phyloP scores from a whole-genome alignment of 2,329 filamentous ascomycete genomes.

The Fusarium verrucosum region DNA sequence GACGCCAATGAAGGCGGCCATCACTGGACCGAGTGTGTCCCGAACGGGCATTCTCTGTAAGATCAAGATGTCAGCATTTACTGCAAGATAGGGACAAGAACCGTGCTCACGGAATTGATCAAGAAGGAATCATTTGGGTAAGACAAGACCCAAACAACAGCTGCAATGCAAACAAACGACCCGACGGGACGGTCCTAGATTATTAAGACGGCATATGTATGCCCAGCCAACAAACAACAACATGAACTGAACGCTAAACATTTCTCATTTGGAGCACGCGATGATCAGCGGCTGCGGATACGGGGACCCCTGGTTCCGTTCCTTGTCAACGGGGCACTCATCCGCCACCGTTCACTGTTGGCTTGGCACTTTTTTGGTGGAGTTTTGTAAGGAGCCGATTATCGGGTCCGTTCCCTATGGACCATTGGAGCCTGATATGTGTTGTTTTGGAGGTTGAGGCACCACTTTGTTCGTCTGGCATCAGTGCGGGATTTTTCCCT shows the following conservation, averaged over 20 bases:
- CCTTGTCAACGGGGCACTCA: no score
- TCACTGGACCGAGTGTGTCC: slow-evolving; percentile 4
- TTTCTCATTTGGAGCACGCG: neutral
- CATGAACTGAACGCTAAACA: neutral
- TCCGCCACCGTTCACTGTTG: no score
- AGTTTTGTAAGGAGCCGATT: no score
- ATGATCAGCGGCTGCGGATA: neutral
- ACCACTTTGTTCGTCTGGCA: no score
- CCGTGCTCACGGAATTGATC: neutral
- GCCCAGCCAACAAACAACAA: neutral
- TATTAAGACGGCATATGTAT: neutral
- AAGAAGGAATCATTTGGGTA: no score
- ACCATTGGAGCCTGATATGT: no score
- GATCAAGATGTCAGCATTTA: neutral
- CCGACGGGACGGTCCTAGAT: neutral
- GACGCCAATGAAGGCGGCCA: slow-evolving; percentile 16
- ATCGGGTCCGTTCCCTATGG: no score
- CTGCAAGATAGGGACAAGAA: neutral
- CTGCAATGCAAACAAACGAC: neutral
- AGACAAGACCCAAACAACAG: neutral
- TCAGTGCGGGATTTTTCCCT: no score
- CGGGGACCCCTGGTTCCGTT: no score
- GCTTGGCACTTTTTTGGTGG: no score
- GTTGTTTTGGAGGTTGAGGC: no score
- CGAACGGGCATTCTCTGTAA: slow-evolving; percentile 6